Evolutionary conservation across 1,139 yeast genomes (phyloP).

Genomic region (Yamadazyma epiphylla): DNA sequence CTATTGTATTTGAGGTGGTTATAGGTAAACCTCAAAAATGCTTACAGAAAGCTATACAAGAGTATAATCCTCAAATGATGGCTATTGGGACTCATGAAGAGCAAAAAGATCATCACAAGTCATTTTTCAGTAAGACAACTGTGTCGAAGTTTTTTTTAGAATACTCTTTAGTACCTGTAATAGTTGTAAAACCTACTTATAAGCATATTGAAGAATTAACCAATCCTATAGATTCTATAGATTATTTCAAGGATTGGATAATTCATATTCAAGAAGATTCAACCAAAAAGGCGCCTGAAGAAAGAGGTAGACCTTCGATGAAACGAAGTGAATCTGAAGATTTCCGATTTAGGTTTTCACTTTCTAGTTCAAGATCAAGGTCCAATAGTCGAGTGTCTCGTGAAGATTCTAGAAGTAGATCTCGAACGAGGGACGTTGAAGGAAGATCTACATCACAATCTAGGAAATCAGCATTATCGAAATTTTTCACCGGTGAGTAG

Average conservation of each 20-base stretch:
- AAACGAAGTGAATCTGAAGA: slow-evolving; percentile 5
- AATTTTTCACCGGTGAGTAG: too few species aligned
- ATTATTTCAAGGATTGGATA: slow-evolving; percentile 31
- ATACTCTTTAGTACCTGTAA: slow-evolving; percentile 65
- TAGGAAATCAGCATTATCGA: background rate
- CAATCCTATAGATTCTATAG: slow-evolving; percentile 23
- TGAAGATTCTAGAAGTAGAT: background rate
- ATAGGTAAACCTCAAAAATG: slow-evolving; percentile 59
- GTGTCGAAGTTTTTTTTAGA: slow-evolving; percentile 63
- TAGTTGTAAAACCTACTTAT: slow-evolving; percentile 59
- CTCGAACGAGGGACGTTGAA: background rate
- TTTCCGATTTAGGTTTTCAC: slow-evolving; percentile 6
- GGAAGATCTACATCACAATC: background rate
- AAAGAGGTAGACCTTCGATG: slow-evolving; percentile 15
- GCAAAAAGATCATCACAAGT: slow-evolving; percentile 35
- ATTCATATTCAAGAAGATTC: slow-evolving; percentile 20
- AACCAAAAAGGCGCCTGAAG: slow-evolving; percentile 10
- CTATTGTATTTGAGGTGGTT: slow-evolving; percentile 56
- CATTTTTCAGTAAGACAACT: slow-evolving; percentile 43
- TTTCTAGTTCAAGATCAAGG: slow-evolving; percentile 11
- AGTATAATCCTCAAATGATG: slow-evolving; percentile 63
- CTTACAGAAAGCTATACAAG: slow-evolving; percentile 52
- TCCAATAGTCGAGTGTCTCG: slow-evolving; percentile 1
- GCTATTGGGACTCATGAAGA: slow-evolving; percentile 57
- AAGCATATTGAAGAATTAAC: slow-evolving; percentile 27